phyloP scores from a whole-genome alignment of 805 yeast genomes.

The Wickerhamomyces queroliae region DNA sequence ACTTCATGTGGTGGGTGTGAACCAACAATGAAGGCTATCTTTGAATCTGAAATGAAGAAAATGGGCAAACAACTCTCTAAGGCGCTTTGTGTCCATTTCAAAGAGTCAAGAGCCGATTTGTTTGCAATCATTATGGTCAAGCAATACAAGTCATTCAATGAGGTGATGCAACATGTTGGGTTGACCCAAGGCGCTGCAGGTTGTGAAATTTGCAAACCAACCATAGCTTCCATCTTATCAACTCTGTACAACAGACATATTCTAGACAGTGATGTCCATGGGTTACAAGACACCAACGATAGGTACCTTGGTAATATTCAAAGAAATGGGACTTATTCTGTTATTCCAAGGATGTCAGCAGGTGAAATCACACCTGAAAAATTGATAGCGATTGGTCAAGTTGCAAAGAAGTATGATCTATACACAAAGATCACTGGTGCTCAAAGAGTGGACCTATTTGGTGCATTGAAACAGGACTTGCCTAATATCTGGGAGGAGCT shows the following conservation, averaged over 20 bases:
- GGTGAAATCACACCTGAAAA: constrained; percentile 35
- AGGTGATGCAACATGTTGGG: constrained; percentile 26
- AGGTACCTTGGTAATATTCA: constrained; percentile 31
- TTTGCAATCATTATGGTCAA: constrained; percentile 30
- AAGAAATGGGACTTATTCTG: constrained; percentile 32
- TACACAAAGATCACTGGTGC: constrained; percentile 33
- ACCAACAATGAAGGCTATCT: constrained; percentile 29
- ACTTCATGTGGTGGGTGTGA: constrained; percentile 36
- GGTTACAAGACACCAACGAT: constrained; percentile 33
- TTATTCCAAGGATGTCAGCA: constrained; percentile 32
- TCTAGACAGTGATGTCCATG: constrained; percentile 25
- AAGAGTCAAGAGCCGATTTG: constrained; percentile 28
- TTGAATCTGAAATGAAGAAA: constrained; percentile 29
- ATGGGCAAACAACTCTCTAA: constrained; percentile 28
- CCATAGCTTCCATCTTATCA: constrained; percentile 30
- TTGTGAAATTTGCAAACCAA: constrained; percentile 33
- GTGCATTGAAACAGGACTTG: constrained; percentile 27
- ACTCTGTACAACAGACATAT: constrained; percentile 28
- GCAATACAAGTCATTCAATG: constrained; percentile 22
- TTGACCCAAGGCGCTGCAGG: constrained; percentile 24
- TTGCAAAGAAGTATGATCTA: constrained; percentile 27
- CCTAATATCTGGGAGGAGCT: constrained; percentile 28
- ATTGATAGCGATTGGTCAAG: constrained; percentile 26
- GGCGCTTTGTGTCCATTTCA: constrained; percentile 28
- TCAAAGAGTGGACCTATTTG: constrained; percentile 30